These are phyloP conservation scores for Malania oleifera DNA, from an alignment of 164 flowering plant species.

Conservation along the genomic window DNA sequence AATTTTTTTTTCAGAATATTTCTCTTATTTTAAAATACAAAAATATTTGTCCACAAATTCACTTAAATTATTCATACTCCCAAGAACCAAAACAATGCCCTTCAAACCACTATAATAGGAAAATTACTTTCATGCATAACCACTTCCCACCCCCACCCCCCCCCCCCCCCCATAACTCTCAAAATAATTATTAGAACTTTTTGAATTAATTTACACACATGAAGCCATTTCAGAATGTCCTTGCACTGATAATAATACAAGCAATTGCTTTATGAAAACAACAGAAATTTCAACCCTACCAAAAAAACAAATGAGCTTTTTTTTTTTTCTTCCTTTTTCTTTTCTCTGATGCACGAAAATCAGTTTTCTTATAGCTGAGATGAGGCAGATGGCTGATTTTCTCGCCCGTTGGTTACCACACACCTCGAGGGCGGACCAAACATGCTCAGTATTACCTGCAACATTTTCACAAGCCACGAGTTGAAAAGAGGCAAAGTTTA, in stretches of 20 bases:
- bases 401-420: constrained; percentile 26
- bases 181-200: no score
- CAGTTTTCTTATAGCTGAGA: constrained; percentile 16
- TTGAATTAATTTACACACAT: no score
- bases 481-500: background rate
- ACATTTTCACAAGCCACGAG: background rate
- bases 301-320: constrained; percentile 1
- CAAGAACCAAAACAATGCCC: no score
- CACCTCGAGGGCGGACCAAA: constrained; percentile 57
- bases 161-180: no score
- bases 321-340: no score
- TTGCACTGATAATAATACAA: background rate
- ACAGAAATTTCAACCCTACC: constrained; percentile 6
- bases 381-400: constrained; percentile 26
- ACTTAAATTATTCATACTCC: no score
- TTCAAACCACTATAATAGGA: no score
- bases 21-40: no score
- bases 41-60: no score
- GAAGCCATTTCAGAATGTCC: background rate
- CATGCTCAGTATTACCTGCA: constrained; percentile 52
- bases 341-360: background rate
- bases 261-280: background rate
- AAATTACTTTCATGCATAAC: no score
- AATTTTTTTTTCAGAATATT: no score
- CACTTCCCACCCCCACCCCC: no score